phyloP scores from a whole-genome alignment of 352 stramenopile species.

The Phytophthora fragariaefolia region DNA sequence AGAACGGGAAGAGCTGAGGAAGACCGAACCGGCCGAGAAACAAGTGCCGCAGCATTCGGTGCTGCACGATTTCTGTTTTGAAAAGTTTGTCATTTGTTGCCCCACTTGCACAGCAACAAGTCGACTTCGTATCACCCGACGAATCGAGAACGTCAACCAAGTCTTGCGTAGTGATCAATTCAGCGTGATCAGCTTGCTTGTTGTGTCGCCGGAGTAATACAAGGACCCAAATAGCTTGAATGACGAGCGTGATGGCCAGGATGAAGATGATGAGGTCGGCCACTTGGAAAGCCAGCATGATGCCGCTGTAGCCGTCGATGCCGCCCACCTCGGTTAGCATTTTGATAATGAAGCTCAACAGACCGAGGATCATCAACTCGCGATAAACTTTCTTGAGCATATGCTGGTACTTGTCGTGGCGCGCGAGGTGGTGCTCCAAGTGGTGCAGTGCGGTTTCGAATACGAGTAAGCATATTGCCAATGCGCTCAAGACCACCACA shows the following conservation, averaged over 20 bases:
- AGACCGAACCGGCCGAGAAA: constrained; percentile 52
- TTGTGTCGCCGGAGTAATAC: constrained; percentile 45
- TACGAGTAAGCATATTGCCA: constrained; percentile 50
- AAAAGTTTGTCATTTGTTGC: neutral
- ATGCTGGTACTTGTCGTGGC: constrained; percentile 62
- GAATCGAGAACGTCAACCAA: constrained; percentile 31
- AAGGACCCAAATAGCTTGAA: constrained; percentile 53
- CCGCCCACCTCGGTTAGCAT: constrained; percentile 44
- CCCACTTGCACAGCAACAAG: constrained; percentile 5
- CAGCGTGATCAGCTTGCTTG: constrained; percentile 41
- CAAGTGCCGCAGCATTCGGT: constrained; percentile 48
- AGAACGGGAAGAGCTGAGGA: constrained; percentile 62
- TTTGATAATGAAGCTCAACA: constrained; percentile 62
- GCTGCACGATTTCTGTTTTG: constrained; percentile 32
- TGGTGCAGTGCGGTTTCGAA: constrained; percentile 51
- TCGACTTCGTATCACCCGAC: neutral
- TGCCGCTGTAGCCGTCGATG: constrained; percentile 34
- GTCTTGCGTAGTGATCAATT: constrained; percentile 51
- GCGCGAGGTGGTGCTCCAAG: constrained; percentile 47
- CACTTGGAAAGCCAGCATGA: constrained; percentile 53
- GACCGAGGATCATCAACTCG: constrained; percentile 66
- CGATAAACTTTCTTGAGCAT: constrained; percentile 69
- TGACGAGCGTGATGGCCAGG: constrained; percentile 50
- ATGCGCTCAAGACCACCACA: constrained; percentile 44
- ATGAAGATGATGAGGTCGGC: constrained; percentile 67